Evolutionary conservation across 139 green algal species (phyloP), one percentile per base, ranked within the genome.

Genomic region (Chara braunii): DNA sequence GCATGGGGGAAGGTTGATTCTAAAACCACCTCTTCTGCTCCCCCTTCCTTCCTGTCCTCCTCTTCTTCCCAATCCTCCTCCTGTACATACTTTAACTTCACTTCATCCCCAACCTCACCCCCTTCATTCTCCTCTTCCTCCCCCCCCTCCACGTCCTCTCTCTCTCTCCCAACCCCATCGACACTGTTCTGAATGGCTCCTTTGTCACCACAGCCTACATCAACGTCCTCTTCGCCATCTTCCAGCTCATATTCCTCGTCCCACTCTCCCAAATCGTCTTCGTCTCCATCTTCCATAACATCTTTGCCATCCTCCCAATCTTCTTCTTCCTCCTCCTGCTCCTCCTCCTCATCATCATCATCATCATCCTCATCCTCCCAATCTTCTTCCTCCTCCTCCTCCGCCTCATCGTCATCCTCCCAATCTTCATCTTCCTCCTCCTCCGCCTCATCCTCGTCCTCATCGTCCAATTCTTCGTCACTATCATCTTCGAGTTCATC

Each of bases 231-330:
- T 3, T 60, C 43, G 0, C 61, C 32, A n/a, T 28, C 37, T 24
- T 60, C 59, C 59, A 61, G 42, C 31, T 68, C 59, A 61, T 12
- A 18, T 43, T 60, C 59, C 2, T 60, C 59, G 28, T 68, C 59
- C 30, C n/a, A n/a, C n/a, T n/a, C n/a, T n/a, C n/a, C n/a, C n/a
- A n/a, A n/a, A n/a, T 43, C 14, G 29, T 62, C 36, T 9, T 5
- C 8, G 6, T 23, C 36, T 62, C 53, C 23, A n/a, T 24, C 14
- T 59, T 62, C 36, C 50, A 59, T 11, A n/a, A 64, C 24, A 1
- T 22, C 3, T 3, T 60, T 33, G 0, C 61, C 32, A n/a, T 28
- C 37, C 22, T 60, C 59, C 59, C 33, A 32, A 32, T 68, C 59
- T 35, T 12, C n/a, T 43, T 60, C 59, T 2, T 60, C 59, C 43